Conservation (phyloP, 768 basidiomycete species). For the Tulasnella sp. region DNA sequence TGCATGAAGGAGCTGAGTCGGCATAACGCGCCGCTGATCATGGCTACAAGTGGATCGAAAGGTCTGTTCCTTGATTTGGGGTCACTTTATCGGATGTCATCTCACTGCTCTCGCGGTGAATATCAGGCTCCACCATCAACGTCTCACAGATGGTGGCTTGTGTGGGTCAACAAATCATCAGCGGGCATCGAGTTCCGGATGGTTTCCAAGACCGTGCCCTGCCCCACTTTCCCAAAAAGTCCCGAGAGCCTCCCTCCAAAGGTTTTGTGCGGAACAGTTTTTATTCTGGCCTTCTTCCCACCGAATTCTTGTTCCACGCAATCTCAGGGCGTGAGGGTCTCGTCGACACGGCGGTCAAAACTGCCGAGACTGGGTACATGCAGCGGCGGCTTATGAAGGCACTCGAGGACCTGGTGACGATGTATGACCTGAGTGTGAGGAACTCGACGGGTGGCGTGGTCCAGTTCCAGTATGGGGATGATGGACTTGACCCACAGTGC, state of each 20-base stretch:
- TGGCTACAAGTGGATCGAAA: conserved; percentile 99
- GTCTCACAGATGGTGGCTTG: conserved; percentile 99
- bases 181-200: conserved; percentile 94
- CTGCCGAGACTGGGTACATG: conserved; percentile 99
- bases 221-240: conserved; percentile 98
- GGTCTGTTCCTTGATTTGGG: conserved; percentile 35
- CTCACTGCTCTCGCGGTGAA: conserved; percentile 18
- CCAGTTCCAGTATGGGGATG: conserved; percentile 94
- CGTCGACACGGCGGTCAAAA: conserved; percentile 99
- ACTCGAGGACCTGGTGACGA: conserved; percentile 88
- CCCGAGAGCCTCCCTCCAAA: conserved; percentile 89
- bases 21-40: conserved; percentile 93
- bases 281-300: conserved; percentile 80
- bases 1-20: conserved; percentile 98
- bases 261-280: conserved; percentile 98
- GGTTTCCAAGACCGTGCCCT: conserved; percentile 98
- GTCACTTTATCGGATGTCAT: background rate
- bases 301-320: conserved; percentile 97
- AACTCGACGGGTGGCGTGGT: conserved; percentile 93
- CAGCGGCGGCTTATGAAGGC: conserved; percentile 94
- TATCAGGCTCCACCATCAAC: conserved; percentile 94
- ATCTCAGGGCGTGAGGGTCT: conserved; percentile 97
- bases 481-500: conserved; percentile 92
- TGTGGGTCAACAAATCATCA: conserved; percentile 98
- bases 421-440: conserved; percentile 91